Evolutionary conservation across 2,329 filamentous ascomycete genomes (phyloP).

Genomic region (Juglanconis oblonga): DNA sequence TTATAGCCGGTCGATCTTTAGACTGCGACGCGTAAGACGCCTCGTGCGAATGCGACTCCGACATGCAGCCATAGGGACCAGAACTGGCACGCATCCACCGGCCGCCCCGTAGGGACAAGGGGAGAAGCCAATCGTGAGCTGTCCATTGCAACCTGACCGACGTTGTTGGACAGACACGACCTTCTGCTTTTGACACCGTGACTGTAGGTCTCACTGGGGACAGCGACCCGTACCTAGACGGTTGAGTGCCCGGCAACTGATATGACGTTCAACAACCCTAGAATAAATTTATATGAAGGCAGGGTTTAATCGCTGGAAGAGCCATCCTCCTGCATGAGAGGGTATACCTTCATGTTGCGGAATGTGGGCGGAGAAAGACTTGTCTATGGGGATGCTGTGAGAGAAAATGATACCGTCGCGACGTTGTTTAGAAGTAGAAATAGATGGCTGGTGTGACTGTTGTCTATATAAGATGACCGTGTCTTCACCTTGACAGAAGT

Average conservation of each 20-base stretch:
- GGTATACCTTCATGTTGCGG: neutral
- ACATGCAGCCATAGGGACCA: constrained; percentile 1
- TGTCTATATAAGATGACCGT: neutral
- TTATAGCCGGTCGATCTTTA: neutral
- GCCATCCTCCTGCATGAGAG: neutral
- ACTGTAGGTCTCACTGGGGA: no score
- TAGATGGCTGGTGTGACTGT: neutral
- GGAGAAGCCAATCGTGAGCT: neutral
- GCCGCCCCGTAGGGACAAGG: neutral
- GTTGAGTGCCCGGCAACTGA: no score
- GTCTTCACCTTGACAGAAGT: no score
- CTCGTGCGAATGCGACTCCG: neutral
- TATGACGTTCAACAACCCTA: neutral
- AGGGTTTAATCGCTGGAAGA: neutral
- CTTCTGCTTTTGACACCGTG: neutral
- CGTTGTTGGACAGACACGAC: neutral
- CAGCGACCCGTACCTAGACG: no score
- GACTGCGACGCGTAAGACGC: constrained; percentile 3
- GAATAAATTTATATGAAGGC: no score
- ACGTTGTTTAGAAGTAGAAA: no score
- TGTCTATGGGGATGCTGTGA: neutral
- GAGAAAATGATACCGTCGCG: neutral
- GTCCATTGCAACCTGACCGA: neutral
- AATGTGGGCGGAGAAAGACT: neutral
- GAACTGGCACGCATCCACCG: neutral